A percentile compares a stretch with the other conserved stretches of the same genome.
Evolutionary conservation across 2,329 filamentous ascomycete species (phyloP).

Genomic region (Fusarium gaditjirri): DNA sequence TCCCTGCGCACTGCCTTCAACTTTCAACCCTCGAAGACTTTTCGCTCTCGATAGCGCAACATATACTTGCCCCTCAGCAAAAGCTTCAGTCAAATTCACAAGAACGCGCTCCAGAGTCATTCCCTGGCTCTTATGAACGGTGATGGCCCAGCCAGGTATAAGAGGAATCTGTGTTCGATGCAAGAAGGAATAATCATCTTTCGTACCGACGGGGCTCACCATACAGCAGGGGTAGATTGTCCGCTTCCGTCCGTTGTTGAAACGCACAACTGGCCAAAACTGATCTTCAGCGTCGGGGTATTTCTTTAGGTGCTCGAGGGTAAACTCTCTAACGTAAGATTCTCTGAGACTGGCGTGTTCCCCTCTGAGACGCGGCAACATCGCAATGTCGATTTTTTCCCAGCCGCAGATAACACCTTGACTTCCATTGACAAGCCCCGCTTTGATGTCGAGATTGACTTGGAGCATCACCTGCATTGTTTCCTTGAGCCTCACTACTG

Average conservation of each 20-base stretch:
- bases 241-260: slow-evolving; percentile 57
- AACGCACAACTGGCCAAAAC: slow-evolving; percentile 54
- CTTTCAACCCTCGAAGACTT: slow-evolving; percentile 26
- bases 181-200: slow-evolving; percentile 58
- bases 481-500: neutral
- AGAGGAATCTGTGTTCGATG: slow-evolving; percentile 70
- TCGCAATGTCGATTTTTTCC: neutral
- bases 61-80: slow-evolving; percentile 69
- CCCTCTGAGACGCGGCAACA: rapidly evolving
- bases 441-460: neutral
- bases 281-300: neutral
- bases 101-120: slow-evolving; percentile 69
- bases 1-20: slow-evolving; percentile 5
- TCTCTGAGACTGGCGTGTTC: neutral
- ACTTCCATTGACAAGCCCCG: neutral
- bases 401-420: neutral
- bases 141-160: slow-evolving; percentile 70
- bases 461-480: neutral
- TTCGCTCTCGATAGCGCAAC: slow-evolving; percentile 52
- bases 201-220: slow-evolving; percentile 56
- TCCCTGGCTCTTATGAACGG: slow-evolving; percentile 71
- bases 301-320: neutral
- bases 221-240: slow-evolving; percentile 64
- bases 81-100: slow-evolving; percentile 63
- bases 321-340: neutral